Base-by-base conservation (phyloP, 257 asterid species). In the Knoxia roxburghii region DNA sequence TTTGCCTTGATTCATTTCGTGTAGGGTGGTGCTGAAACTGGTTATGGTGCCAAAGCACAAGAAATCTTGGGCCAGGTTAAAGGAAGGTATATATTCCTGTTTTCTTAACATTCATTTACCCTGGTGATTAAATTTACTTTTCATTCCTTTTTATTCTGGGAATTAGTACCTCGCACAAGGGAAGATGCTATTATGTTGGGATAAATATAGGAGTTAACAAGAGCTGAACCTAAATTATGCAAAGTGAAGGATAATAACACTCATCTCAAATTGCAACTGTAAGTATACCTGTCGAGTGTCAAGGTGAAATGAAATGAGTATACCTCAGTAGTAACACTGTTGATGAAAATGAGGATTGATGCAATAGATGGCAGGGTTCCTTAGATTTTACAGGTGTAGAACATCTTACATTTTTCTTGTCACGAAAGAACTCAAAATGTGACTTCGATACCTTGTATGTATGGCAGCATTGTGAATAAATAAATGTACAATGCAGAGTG, bases 41-140 rank as follows among this genome's bases (percentile, higher is more conserved):
- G 99, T 63, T 94, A 94, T 74, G 97, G 99, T 59, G 99, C 99
- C 20, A 94, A 90, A 85, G 97, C 97, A 51, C 96, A 94, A 78
- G 99, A 88, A 81, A 75, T 94, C 66, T 65, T 94, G 79, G 99
- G 99, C 68, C 96, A 88, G 78, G 99, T 94, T 75, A 85, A 72
- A 78, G 97, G 99, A 82, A 90, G 96, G 99, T 94, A 77, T 61
- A 79, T 65, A 71, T 72, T 69, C 9, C 56, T 52, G 59, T 17
- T 65, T 59, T 40, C 24, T 29, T 20, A 30, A 24, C 24, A 33
- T 21, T 11, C 29, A 11, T 1, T 32, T 68, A 13, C 61, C 17
- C 62, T n/a, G 14, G 20, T 37, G 24, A n/a, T 50, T 30, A n/a
- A n/a, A n/a, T 3, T 37, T 37, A 37, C 9, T 9, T 37, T 37